Evolutionary conservation across 2,329 filamentous ascomycete species (phyloP).

Genomic region (Colletotrichum sp.): DNA sequence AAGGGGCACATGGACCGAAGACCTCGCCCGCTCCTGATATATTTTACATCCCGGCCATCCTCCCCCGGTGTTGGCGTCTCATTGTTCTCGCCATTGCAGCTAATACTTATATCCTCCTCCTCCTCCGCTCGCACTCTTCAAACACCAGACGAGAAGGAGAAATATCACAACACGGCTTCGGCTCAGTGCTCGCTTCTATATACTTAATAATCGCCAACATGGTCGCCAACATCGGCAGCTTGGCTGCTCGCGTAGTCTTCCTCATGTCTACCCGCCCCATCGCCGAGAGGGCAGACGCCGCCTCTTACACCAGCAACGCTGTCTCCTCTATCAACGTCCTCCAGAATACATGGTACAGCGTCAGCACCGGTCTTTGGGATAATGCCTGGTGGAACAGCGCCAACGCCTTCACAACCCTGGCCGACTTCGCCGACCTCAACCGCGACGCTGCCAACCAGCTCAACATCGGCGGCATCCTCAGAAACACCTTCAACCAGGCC

Average conservation of each 20-base stretch:
- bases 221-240: conserved; percentile 19
- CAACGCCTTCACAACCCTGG: conserved; percentile 68
- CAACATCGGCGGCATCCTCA: conserved; percentile 43
- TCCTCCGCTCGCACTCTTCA: not conserved
- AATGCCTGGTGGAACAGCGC: conserved; percentile 77
- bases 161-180: not conserved
- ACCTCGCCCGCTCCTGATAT: conserved; percentile 8
- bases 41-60: conserved; percentile 8
- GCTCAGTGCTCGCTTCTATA: not conserved
- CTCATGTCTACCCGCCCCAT: conserved; percentile 20
- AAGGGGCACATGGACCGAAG: conserved; percentile 15
- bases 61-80: not conserved
- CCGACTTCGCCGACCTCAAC: conserved; percentile 52
- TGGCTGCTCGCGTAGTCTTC: conserved; percentile 20
- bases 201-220: conserved; percentile 13
- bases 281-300: conserved; percentile 4
- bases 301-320: conserved; percentile 36
- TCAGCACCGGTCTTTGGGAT: conserved; percentile 65
- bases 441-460: conserved; percentile 37
- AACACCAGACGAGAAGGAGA: not conserved
- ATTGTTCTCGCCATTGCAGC: not conserved
- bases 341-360: conserved; percentile 65
- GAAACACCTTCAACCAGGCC: conserved; percentile 51
- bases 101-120: conserved; percentile 14
- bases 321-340: conserved; percentile 45